phyloP scores from a whole-genome alignment of 768 basidiomycete genomes.

The Tulasnella sp. region DNA sequence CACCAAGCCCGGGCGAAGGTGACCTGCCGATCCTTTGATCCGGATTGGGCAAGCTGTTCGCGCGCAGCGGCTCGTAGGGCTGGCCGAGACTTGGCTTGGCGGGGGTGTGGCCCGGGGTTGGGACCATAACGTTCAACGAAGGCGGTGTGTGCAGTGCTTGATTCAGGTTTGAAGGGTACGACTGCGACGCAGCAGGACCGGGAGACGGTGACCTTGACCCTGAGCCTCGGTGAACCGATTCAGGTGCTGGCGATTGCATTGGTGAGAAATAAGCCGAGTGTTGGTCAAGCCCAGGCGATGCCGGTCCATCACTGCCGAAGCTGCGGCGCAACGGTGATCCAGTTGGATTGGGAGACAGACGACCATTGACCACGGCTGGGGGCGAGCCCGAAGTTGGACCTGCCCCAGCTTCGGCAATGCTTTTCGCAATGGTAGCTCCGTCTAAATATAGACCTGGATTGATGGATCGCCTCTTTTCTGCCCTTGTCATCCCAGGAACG shows the following conservation, averaged over 20 bases:
- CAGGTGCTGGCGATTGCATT: not conserved
- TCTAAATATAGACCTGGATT: conserved; percentile 49
- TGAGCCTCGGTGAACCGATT: not conserved
- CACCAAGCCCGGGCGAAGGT: not conserved
- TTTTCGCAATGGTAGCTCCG: conserved; percentile 26
- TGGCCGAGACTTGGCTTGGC: not conserved
- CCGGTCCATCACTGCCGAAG: not conserved
- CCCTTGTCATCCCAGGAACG: conserved; percentile 38
- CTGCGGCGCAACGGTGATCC: not conserved
- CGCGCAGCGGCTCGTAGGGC: not conserved
- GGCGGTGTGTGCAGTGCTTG: conserved; percentile 6
- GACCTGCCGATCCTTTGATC: not conserved
- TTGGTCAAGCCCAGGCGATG: not conserved
- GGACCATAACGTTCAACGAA: conserved; percentile 2
- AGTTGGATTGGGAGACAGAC: conserved; percentile 7
- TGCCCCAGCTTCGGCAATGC: not conserved
- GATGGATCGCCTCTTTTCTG: conserved; percentile 52
- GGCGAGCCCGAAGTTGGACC: not conserved
- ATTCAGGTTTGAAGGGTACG: not conserved
- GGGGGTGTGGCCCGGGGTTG: conserved; percentile 5
- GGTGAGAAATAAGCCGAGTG: conserved; percentile 16
- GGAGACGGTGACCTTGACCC: conserved; percentile 14
- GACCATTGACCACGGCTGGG: conserved; percentile 20
- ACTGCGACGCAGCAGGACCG: not conserved
- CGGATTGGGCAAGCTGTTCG: not conserved